These are phyloP conservation scores for Talaromyces piceae DNA, from an alignment of 2,329 filamentous ascomycete species.

Conservation along the genomic window DNA sequence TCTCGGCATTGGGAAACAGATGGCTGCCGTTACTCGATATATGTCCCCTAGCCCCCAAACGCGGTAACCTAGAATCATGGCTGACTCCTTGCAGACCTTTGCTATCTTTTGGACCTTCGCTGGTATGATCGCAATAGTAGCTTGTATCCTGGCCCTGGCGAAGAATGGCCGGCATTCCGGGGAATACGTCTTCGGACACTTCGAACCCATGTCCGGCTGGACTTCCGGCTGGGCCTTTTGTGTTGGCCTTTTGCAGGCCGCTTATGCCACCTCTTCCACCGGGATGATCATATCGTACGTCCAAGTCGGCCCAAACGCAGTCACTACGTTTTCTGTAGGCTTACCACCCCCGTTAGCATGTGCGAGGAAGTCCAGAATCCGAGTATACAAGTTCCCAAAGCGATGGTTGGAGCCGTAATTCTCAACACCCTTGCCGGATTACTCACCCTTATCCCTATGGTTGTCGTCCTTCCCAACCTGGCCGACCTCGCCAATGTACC, in stretches of 20 bases:
- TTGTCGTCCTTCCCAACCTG: conserved; percentile 62
- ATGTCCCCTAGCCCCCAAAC: conserved; percentile 28
- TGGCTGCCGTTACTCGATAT: conserved; percentile 58
- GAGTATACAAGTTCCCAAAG: conserved; percentile 61
- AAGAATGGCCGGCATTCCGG: conserved; percentile 59
- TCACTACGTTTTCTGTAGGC: conserved; percentile 6
- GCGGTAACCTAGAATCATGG: neutral
- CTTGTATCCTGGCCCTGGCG: conserved; percentile 57
- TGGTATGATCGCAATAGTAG: conserved; percentile 58
- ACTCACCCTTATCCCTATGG: conserved; percentile 60
- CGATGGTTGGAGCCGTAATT: conserved; percentile 61
- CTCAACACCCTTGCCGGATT: conserved; percentile 62
- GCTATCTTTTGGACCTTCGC: conserved; percentile 70
- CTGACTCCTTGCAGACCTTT: conserved; percentile 48
- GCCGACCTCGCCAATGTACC: conserved; percentile 49
- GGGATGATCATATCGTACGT: conserved; percentile 73
- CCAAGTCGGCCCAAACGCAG: conserved; percentile 5
- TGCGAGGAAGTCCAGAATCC: conserved; percentile 64
- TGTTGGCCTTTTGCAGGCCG: conserved; percentile 64
- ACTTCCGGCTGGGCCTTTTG: conserved; percentile 64
- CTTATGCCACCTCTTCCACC: conserved; percentile 66
- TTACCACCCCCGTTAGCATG: conserved; percentile 46
- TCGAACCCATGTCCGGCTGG: conserved; percentile 64
- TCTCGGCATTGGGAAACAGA: conserved; percentile 47
- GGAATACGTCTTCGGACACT: conserved; percentile 59